Evolutionary conservation across 129 eudicot species (phyloP).

Genomic region (Artemisia annua): DNA sequence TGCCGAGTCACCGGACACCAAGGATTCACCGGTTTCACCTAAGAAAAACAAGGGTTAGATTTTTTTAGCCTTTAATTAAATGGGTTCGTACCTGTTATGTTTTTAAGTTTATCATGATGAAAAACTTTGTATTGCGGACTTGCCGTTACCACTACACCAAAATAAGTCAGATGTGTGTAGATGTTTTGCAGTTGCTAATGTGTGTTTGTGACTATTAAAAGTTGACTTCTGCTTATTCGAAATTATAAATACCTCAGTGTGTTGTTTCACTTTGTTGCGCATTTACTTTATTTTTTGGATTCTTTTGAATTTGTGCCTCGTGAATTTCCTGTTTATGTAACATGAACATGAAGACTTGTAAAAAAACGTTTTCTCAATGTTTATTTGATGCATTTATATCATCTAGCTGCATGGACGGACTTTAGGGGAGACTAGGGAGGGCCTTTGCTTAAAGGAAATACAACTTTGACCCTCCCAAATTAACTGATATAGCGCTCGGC

Average conservation of each 20-base stretch:
- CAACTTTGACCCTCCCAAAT: too few relatives aligned
- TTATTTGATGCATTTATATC: too few relatives aligned
- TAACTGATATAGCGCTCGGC: too few relatives aligned
- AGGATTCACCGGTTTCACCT: slow-evolving; percentile 36
- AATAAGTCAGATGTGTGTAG: slow-evolving; percentile 19
- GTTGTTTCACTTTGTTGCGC: not conserved
- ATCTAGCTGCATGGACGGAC: too few relatives aligned
- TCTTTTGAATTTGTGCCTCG: not conserved
- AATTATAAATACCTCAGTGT: not conserved
- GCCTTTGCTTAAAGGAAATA: too few relatives aligned
- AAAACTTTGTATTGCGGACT: slow-evolving; percentile 7
- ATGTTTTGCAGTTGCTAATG: slow-evolving; percentile 24
- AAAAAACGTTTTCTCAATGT: too few relatives aligned
- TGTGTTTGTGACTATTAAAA: slow-evolving; percentile 22
- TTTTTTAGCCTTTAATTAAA: slow-evolving; percentile 5
- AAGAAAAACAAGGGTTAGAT: slow-evolving; percentile 42
- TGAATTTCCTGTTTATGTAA: too few relatives aligned
- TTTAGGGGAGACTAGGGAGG: too few relatives aligned
- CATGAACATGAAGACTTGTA: too few relatives aligned
- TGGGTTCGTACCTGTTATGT: slow-evolving; percentile 8
- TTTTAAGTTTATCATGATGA: slow-evolving; percentile 23
- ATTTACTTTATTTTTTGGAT: not conserved
- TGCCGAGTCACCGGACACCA: slow-evolving; percentile 50
- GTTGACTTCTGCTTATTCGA: slow-evolving; percentile 18
- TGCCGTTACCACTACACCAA: slow-evolving; percentile 12